Percentiles rank a stretch among this genome's conserved stretches.
phyloP scores from a whole-genome alignment of 2,329 filamentous ascomycete species.

The Cordyceps tenuipes region DNA sequence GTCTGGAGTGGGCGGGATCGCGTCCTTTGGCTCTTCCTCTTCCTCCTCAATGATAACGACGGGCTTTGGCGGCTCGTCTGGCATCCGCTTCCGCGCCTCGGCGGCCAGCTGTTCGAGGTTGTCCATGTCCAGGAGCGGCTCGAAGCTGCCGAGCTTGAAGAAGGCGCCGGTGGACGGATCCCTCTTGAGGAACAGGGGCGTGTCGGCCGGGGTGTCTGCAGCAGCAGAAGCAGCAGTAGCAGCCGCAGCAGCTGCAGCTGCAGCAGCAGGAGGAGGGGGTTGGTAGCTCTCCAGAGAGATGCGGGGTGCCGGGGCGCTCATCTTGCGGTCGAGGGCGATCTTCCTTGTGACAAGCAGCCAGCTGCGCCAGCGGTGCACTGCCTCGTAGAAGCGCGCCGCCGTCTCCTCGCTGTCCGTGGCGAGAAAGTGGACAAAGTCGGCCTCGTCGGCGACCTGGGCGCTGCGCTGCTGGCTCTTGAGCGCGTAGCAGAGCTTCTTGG shows the following conservation, averaged over 20 bases:
- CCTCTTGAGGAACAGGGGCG: constrained; percentile 15
- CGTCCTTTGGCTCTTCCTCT: not conserved
- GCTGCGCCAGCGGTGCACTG: constrained; percentile 75
- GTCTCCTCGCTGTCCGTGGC: constrained; percentile 62
- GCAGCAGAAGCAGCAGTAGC: too few species aligned
- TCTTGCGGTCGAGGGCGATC: constrained; percentile 37
- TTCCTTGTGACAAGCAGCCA: constrained; percentile 80
- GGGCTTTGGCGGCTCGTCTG: constrained; percentile 17
- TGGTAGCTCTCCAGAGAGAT: constrained; percentile 17
- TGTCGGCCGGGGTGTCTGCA: not conserved
- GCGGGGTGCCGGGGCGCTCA: constrained; percentile 22
- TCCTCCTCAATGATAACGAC: not conserved
- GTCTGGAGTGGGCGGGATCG: not conserved
- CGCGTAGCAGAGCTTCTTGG: constrained; percentile 78
- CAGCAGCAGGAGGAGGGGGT: too few species aligned
- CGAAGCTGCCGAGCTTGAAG: constrained; percentile 60
- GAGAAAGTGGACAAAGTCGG: constrained; percentile 91
- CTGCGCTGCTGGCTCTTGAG: constrained; percentile 90
- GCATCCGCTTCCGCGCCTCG: constrained; percentile 38
- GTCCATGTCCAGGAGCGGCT: constrained; percentile 57
- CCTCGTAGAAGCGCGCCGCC: constrained; percentile 61
- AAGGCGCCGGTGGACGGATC: constrained; percentile 37
- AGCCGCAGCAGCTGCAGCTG: too few species aligned
- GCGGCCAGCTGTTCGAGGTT: constrained; percentile 47
- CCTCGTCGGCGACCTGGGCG: constrained; percentile 69